A percentile compares a stretch with the other conserved stretches of the same genome.
Evolutionary conservation across 257 asterid genomes (phyloP).

Genomic region (Nicotiana undulata): DNA sequence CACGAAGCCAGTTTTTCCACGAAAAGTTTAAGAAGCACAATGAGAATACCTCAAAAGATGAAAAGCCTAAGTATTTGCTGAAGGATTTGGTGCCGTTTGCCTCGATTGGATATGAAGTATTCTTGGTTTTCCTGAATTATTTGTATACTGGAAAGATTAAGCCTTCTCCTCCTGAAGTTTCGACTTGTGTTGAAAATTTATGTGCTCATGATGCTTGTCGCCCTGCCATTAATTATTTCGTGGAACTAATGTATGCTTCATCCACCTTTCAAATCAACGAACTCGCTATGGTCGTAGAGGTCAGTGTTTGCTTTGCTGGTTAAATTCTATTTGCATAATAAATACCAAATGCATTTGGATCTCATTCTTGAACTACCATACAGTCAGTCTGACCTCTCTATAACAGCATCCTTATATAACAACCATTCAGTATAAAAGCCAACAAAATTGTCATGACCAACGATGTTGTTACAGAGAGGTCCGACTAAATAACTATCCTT

Average conservation of each 20-base stretch:
- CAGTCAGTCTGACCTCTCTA: too few species aligned
- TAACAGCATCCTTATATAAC: too few species aligned
- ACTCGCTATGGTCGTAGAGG: constrained; percentile 71
- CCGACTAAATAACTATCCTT: neutral
- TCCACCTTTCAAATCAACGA: constrained; percentile 70
- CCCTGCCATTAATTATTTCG: constrained; percentile 70
- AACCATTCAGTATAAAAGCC: too few species aligned
- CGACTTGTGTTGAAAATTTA: constrained; percentile 69
- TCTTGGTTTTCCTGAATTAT: constrained; percentile 33
- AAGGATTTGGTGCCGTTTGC: constrained; percentile 44
- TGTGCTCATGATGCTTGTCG: constrained; percentile 82
- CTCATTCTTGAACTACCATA: neutral
- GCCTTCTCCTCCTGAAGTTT: constrained; percentile 59
- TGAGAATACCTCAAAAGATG: constrained; percentile 23
- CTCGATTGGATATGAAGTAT: constrained; percentile 53
- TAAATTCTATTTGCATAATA: neutral
- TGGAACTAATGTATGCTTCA: constrained; percentile 84
- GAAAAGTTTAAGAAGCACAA: constrained; percentile 26
- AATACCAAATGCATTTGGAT: neutral
- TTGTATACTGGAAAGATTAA: constrained; percentile 69
- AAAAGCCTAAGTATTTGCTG: constrained; percentile 52
- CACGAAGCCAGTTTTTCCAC: constrained; percentile 46
- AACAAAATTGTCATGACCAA: too few species aligned
- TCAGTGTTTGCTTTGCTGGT: constrained; percentile 6
- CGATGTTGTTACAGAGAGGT: too few species aligned